These are phyloP conservation scores for Leucosporidium creatinivorum DNA, from an alignment of 768 basidiomycete species.

Conservation along the genomic window DNA sequence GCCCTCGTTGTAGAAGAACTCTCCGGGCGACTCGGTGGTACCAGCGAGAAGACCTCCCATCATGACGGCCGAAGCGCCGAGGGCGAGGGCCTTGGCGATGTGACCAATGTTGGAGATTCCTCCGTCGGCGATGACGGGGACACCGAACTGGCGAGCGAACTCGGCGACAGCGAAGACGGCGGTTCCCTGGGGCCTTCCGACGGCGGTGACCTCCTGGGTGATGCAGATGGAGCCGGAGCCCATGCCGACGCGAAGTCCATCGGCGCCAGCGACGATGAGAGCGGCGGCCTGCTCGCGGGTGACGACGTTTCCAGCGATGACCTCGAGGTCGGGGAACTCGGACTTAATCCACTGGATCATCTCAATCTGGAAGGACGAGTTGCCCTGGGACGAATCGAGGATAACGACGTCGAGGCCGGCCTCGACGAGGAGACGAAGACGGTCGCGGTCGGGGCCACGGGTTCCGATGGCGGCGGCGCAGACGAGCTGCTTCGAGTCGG, in stretches of 20 bases:
- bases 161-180: slow-evolving; percentile 97
- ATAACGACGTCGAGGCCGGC: slow-evolving; percentile 93
- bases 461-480: slow-evolving; percentile 95
- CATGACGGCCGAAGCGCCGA: slow-evolving; percentile 96
- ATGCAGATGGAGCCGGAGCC: slow-evolving; percentile 98
- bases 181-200: slow-evolving; percentile 93
- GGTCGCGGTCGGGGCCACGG: slow-evolving; percentile 74
- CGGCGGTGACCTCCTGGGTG: slow-evolving; percentile 99
- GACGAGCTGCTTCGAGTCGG: slow-evolving; percentile 86
- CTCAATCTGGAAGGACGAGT: slow-evolving; percentile 85
- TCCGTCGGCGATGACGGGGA: slow-evolving; percentile 94
- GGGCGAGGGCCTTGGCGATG: slow-evolving; percentile 88
- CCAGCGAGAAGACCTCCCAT: slow-evolving; percentile 96
- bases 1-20: slow-evolving; percentile 98
- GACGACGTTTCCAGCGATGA: slow-evolving; percentile 96
- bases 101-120: slow-evolving; percentile 94
- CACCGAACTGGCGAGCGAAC: slow-evolving; percentile 84
- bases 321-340: slow-evolving; percentile 75
- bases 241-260: slow-evolving; percentile 94
- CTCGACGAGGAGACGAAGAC: slow-evolving; percentile 75
- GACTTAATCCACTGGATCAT: slow-evolving; percentile 91
- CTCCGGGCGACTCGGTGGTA: slow-evolving; percentile 93
- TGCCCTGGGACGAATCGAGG: slow-evolving; percentile 93
- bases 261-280: slow-evolving; percentile 88
- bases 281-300: slow-evolving; percentile 93